Evolutionary conservation across 148 eudicot species (phyloP).

Genomic region (Rhododendron ovatum): DNA sequence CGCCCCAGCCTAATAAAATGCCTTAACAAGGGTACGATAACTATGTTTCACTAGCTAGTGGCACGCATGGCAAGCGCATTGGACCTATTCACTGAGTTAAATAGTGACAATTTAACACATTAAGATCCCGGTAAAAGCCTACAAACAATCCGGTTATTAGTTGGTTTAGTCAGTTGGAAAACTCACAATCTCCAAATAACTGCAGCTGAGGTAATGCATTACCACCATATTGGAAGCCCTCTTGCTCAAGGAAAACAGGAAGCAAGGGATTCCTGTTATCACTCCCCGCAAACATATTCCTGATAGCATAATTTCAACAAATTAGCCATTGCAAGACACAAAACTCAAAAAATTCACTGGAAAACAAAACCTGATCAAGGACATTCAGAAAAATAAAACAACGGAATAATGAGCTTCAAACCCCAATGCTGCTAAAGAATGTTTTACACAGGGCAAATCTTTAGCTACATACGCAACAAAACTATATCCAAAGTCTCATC

Average conservation of each 20-base stretch:
- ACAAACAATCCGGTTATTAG: background rate
- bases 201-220: conserved; percentile 37
- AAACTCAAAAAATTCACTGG: background rate
- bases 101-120: background rate
- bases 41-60: background rate
- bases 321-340: background rate
- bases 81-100: background rate
- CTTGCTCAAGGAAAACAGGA: conserved; percentile 35
- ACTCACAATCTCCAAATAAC: conserved; percentile 42
- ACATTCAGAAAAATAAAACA: background rate
- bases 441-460: background rate
- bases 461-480: background rate
- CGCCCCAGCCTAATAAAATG: background rate
- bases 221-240: conserved; percentile 30
- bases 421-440: too few relatives aligned
- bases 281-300: conserved; percentile 58
- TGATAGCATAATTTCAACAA: conserved; percentile 14
- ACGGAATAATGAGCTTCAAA: background rate
- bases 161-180: background rate
- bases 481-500: background rate
- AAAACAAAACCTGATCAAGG: background rate
- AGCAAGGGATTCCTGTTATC: conserved; percentile 25
- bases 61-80: background rate
- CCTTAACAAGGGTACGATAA: background rate
- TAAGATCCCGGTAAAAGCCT: background rate